Evolutionary conservation across 2,329 filamentous ascomycete species (phyloP), one percentile per base, ranked within the genome.

Genomic region (Trichophyton mentagrophytes): DNA sequence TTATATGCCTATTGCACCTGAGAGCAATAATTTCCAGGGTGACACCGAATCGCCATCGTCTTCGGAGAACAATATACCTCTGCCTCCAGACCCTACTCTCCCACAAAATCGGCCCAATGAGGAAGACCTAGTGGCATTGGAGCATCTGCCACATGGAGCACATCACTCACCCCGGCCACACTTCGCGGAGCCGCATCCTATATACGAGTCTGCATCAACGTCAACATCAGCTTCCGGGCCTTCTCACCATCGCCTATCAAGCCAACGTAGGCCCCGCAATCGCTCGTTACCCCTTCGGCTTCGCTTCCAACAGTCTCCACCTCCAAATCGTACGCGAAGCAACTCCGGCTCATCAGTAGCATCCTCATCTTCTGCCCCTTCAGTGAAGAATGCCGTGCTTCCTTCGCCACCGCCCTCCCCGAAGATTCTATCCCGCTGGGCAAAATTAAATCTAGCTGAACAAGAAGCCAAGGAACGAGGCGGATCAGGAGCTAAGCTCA

Each of bases 401-500:
- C 63, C 64, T 1, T 60, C 64, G 49, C 53, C 68, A 30, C 60
- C 68, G 22, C 74, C 61, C 62, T 72, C 65, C 38, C 66, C 61
- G 55, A 74, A 68, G 40, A 70, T 69, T 3, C 72, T 84, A 3
- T 73, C 74, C 17, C 75, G 76, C 11, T 77, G 78, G 69, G 71
- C 73, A 6, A 68, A 69, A 30, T 76, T 91, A 6, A 84, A 87
- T 65, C 70, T 80, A 15, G 81, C 86, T 0, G 88, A 93, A 68
- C 76, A 79, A 42, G 85, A 90, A 69, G 86, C 89, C 1, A 79
- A 79, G 61, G 77, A 80, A 61, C 80, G 89, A 27, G 89, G 88
- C n/a, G 91, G 90, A 0, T 88, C 85, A 4, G 73, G 72, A 74
- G 92, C 90, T 0, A 83, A 85, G 68, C 77, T 97, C 56, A 88